phyloP scores from a whole-genome alignment of 176 grass and related monocot species.

The Avena atlantica region DNA sequence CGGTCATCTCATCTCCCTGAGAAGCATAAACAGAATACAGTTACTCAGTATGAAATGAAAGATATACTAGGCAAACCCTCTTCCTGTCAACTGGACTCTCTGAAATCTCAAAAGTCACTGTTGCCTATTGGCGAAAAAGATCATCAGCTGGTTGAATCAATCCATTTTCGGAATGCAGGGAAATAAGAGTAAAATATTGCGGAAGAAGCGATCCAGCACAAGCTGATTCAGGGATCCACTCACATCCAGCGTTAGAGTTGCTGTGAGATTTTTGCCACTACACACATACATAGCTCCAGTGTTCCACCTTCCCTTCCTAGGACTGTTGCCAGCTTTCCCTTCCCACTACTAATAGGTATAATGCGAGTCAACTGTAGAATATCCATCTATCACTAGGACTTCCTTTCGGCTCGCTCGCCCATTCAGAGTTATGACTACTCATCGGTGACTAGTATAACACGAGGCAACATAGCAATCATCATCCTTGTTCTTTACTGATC shows the following conservation, averaged over 20 bases:
- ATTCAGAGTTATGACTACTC: background rate
- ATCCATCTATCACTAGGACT: constrained; percentile 27
- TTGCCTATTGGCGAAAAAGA: background rate
- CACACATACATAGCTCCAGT: constrained; percentile 13
- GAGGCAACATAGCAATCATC: background rate
- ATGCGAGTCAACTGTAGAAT: constrained; percentile 31
- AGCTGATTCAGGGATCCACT: constrained; percentile 51
- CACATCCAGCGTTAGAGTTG: background rate
- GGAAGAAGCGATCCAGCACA: constrained; percentile 34
- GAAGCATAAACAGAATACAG: constrained; percentile 3
- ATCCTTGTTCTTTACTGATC: background rate
- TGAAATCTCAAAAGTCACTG: background rate
- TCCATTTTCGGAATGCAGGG: background rate
- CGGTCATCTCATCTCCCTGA: background rate
- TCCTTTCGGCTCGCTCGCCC: background rate
- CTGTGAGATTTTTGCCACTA: constrained; percentile 20
- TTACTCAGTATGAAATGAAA: background rate
- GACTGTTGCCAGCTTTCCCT: constrained; percentile 24
- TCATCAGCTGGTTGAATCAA: background rate
- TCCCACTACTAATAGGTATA: constrained; percentile 18
- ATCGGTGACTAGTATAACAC: background rate
- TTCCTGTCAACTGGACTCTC: background rate
- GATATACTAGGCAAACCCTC: background rate
- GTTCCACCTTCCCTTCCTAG: constrained; percentile 28
- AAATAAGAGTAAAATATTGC: constrained; percentile 13